Evolutionary conservation across 108 stramenopile species (phyloP), one percentile per base, ranked within the genome.

Genomic region (Discostella stelligeroides): DNA sequence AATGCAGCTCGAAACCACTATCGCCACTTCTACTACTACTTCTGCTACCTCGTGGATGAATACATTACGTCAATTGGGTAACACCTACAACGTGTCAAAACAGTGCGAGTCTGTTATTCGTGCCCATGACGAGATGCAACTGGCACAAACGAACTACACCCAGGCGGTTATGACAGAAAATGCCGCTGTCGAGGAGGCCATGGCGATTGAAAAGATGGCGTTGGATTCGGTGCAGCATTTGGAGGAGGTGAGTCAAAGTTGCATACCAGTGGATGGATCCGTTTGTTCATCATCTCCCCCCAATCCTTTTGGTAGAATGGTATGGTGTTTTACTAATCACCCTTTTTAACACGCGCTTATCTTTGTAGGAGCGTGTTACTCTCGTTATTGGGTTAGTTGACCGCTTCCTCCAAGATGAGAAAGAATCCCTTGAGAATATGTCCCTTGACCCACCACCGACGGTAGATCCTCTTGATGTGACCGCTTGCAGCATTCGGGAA

Each of bases 141-240:
- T 45, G 15, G 63, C 69, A 1, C 70, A 83, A 41, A 46, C 3
- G 17, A 39, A 75, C 60, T 91, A 91, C 59, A 30, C 51, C 8
- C 53, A 45, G 10, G 50, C 62, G 42, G 86, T 87, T 5, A 40
- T 64, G 34, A 37, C 70, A 37, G 90, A 88, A 37, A 88, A 91
- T 62, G 46, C 46, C 9, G 71, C 72, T 14, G 86, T 87, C 2
- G 21, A 42, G 20, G 56, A 68, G 14, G 74, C 75, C 0, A 75
- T 80, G 67, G 66, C 72, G 30, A 67, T 83, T 20, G 91, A 92
- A 68, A 49, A 14, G 4, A 60, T 68, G 21, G 86, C 81, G 42
- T 63, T 92, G 17, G 82, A 86, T 46, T 57, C 63, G 23, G 50
- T 84, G 45, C 91, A 89, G 54, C 50, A 62, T 9, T 50, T 77